A percentile compares a stretch with the other conserved stretches of the same genome.
These are phyloP conservation scores for Akanthomyces lecanii DNA, from an alignment of 2,329 filamentous ascomycete species.

Conservation along the genomic window DNA sequence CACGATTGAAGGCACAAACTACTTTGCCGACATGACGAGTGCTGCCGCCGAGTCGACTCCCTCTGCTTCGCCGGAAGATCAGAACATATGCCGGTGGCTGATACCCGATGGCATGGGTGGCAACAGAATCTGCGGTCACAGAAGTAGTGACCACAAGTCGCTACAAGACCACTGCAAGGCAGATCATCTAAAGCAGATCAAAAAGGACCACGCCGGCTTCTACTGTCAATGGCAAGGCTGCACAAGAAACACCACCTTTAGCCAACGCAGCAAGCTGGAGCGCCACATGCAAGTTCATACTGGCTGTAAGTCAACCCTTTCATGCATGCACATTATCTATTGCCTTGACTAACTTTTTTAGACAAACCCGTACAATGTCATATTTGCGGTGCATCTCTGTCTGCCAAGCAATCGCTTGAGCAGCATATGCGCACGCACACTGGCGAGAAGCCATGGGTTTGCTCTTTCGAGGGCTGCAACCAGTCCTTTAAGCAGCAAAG, in stretches of 20 bases:
- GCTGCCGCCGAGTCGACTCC: conserved; percentile 17
- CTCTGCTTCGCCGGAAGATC: conserved; percentile 22
- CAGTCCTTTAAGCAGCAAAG: conserved; percentile 64
- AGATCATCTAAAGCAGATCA: conserved; percentile 44
- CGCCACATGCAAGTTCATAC: conserved; percentile 63
- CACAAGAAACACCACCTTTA: conserved; percentile 49
- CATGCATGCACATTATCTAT: neutral
- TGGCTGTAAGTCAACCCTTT: conserved; percentile 47
- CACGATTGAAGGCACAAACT: conserved; percentile 22
- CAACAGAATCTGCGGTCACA: conserved; percentile 28
- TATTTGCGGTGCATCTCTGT: conserved; percentile 55
- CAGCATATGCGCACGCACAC: conserved; percentile 66
- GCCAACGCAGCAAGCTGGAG: conserved; percentile 59
- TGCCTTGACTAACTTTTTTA: conserved; percentile 26
- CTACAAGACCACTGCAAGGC: conserved; percentile 54
- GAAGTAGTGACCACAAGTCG: conserved; percentile 42
- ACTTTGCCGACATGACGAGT: conserved; percentile 13
- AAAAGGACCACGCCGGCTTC: conserved; percentile 44
- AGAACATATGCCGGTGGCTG: conserved; percentile 33
- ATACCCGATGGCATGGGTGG: conserved; percentile 19
- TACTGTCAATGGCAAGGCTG: conserved; percentile 56
- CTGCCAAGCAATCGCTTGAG: conserved; percentile 62
- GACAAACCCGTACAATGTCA: conserved; percentile 57
- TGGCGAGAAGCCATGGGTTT: conserved; percentile 60
- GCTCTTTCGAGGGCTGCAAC: conserved; percentile 44